Conservation (phyloP, 208 protist species). For the Crithidia expoeki region DNA sequence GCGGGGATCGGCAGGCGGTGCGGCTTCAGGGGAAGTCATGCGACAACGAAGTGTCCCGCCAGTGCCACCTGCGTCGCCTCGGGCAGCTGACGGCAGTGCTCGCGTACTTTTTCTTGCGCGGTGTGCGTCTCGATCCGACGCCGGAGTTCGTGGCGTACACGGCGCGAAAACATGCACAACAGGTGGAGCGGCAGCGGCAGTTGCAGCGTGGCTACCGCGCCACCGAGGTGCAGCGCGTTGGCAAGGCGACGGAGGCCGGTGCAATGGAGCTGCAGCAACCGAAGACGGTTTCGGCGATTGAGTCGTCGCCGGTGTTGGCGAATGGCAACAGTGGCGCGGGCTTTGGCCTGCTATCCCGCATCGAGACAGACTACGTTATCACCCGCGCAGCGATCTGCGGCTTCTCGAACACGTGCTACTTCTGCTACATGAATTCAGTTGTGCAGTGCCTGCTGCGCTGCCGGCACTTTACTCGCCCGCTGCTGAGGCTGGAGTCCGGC, state of each 20-base stretch:
- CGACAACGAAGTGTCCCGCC: conserved; percentile 38
- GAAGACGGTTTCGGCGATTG: neutral
- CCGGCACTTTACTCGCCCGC: conserved; percentile 48
- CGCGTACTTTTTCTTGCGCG: conserved; percentile 42
- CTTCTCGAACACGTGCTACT: conserved; percentile 92
- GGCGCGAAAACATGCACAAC: conserved; percentile 25
- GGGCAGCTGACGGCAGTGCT: conserved; percentile 56
- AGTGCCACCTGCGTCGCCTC: conserved; percentile 44
- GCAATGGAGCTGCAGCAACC: neutral
- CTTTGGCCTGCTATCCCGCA: conserved; percentile 32
- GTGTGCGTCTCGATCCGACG: conserved; percentile 45
- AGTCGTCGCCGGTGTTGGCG: conserved; percentile 3
- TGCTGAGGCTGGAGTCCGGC: conserved; percentile 35
- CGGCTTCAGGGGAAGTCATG: conserved; percentile 38
- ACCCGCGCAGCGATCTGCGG: conserved; percentile 65
- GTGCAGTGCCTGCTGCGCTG: conserved; percentile 94
- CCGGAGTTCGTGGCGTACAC: conserved; percentile 32
- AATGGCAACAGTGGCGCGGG: conserved; percentile 2
- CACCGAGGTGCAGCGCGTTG: conserved; percentile 33
- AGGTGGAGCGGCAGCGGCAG: conserved; percentile 38
- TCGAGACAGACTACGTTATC: conserved; percentile 49
- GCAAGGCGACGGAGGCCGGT: conserved; percentile 29
- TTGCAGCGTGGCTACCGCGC: conserved; percentile 14
- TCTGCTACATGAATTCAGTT: conserved; percentile 97
- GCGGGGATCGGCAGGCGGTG: conserved; percentile 32